Percentiles rank a stretch among this genome's conserved stretches.
phyloP scores from a whole-genome alignment of 768 basidiomycete genomes.

The Aureoboletus auriporus region DNA sequence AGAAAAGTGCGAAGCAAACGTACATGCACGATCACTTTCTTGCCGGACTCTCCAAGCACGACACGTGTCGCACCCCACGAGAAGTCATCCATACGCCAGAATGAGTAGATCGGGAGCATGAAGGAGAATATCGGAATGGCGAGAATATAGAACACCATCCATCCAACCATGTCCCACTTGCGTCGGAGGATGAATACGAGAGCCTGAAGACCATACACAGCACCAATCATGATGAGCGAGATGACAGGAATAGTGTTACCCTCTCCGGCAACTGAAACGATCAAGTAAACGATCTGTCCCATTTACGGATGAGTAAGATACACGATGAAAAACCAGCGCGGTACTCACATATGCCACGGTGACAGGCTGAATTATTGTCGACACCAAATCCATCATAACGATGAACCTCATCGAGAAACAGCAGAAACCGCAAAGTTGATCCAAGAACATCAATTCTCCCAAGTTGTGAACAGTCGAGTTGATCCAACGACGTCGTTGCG shows the following conservation, averaged over 20 bases:
- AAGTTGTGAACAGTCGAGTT: conserved; percentile 99
- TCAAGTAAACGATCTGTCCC: conserved; percentile 75
- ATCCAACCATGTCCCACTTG: conserved; percentile 98
- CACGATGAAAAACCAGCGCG: background rate
- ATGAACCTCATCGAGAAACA: conserved; percentile 99
- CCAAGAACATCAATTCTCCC: conserved; percentile 87
- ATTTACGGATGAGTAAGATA: conserved; percentile 4
- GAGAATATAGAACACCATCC: conserved; percentile 95
- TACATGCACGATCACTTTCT: conserved; percentile 94
- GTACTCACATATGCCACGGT: conserved; percentile 82
- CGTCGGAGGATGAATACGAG: conserved; percentile 87
- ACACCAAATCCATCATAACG: conserved; percentile 93
- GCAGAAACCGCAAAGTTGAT: conserved; percentile 93
- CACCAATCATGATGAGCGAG: conserved; percentile 89
- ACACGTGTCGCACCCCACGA: conserved; percentile 92
- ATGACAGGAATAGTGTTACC: conserved; percentile 69
- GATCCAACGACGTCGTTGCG: conserved; percentile 98
- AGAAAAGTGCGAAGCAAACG: conserved; percentile 25
- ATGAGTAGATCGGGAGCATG: conserved; percentile 89
- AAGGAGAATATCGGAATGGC: conserved; percentile 94
- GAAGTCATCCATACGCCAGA: conserved; percentile 99
- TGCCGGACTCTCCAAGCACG: conserved; percentile 90
- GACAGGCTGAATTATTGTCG: conserved; percentile 80
- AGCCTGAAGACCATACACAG: conserved; percentile 92
- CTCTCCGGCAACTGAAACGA: conserved; percentile 71